These are phyloP conservation scores for Rhypophila decipiens DNA, from an alignment of 495 filamentous ascomycete species.

Conservation along the genomic window DNA sequence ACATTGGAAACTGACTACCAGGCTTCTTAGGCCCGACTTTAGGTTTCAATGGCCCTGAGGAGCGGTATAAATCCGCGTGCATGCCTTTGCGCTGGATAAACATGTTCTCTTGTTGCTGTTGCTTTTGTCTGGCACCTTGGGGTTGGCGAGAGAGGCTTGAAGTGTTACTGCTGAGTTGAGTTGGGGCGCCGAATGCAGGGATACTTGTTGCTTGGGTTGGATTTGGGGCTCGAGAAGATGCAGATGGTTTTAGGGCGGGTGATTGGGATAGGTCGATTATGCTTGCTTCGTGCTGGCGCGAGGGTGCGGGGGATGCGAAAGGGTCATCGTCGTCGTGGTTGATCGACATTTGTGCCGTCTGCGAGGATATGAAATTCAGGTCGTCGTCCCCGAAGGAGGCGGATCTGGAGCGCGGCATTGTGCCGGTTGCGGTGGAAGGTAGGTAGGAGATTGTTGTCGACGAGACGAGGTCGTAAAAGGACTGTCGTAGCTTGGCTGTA, in stretches of 20 bases:
- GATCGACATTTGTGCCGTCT: conserved; percentile 27
- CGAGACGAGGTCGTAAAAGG: conserved; percentile 21
- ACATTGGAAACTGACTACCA: conserved; percentile 10
- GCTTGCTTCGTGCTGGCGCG: conserved; percentile 1
- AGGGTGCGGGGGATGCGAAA: conserved; percentile 3
- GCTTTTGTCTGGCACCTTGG: background rate
- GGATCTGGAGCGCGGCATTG: conserved; percentile 17
- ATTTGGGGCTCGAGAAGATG: too few species aligned
- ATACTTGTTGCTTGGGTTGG: conserved; percentile 14
- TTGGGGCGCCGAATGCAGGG: conserved; percentile 26
- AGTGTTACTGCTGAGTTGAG: conserved; percentile 17
- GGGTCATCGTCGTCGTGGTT: conserved; percentile 10
- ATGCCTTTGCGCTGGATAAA: conserved; percentile 40
- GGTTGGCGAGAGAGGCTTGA: too few species aligned
- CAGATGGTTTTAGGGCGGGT: conserved; percentile 17
- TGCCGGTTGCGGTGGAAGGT: background rate
- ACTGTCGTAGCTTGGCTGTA: conserved; percentile 20
- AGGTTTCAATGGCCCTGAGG: conserved; percentile 31
- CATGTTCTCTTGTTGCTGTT: conserved; percentile 27
- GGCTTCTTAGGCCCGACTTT: conserved; percentile 27
- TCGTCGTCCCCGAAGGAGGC: conserved; percentile 31
- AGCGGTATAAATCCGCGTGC: conserved; percentile 35
- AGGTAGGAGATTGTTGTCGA: conserved; percentile 19
- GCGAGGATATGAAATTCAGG: conserved; percentile 27
- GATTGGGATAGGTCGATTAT: conserved; percentile 22